These are phyloP conservation scores for Rhodotorula sp. DNA, from an alignment of 1,284 basidiomycete genomes.

Conservation along the genomic window DNA sequence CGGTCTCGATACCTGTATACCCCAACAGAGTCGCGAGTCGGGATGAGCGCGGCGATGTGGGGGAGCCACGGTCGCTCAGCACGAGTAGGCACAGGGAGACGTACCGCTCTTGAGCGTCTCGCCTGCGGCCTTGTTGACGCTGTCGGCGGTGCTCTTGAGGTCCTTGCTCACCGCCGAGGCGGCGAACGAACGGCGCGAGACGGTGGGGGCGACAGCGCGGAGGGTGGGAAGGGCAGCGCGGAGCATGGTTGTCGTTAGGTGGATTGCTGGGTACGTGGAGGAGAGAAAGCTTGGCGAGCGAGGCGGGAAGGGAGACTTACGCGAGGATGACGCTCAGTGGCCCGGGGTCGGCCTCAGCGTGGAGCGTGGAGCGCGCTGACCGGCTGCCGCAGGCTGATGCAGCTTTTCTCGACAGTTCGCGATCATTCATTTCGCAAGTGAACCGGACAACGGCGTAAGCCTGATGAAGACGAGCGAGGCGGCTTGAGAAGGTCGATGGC, in stretches of 20 bases:
- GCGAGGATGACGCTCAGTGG: too few species aligned
- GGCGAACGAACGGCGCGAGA: constrained; percentile 15
- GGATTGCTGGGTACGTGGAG: neutral
- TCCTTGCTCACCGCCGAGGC: neutral
- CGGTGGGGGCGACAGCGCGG: constrained; percentile 19
- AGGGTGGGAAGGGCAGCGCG: constrained; percentile 9
- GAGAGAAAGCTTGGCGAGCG: neutral
- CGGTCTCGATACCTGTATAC: constrained; percentile 5
- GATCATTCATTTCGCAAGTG: too few species aligned
- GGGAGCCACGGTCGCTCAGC: too few species aligned
- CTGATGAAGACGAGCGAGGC: too few species aligned
- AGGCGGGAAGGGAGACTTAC: too few species aligned
- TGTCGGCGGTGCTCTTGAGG: constrained; percentile 8
- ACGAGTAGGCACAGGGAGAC: neutral
- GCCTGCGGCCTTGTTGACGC: constrained; percentile 14
- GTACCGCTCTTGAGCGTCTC: constrained; percentile 1
- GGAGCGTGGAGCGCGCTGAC: too few species aligned
- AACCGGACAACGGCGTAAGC: too few species aligned
- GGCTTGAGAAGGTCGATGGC: too few species aligned
- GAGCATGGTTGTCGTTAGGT: neutral
- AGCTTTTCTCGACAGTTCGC: too few species aligned
- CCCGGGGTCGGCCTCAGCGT: too few species aligned
- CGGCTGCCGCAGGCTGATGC: too few species aligned
- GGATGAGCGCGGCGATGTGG: neutral
- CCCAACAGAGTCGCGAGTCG: too few species aligned